Evolutionary conservation across 2,329 filamentous ascomycete genomes (phyloP).

Genomic region (Cephalotrichum gorgonifer): DNA sequence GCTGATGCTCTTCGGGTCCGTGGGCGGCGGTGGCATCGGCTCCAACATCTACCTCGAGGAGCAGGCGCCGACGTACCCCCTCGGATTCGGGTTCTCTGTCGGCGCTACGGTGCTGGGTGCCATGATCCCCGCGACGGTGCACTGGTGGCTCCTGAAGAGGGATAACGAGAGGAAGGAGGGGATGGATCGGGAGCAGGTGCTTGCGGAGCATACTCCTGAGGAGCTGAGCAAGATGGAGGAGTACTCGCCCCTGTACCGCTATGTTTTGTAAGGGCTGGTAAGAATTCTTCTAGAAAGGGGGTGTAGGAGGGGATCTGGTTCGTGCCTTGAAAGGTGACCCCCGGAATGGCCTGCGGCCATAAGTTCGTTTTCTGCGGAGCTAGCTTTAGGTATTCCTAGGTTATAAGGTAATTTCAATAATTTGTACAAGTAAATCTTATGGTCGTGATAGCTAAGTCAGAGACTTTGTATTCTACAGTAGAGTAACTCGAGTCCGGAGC

Average conservation of each 20-base stretch:
- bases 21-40: slow-evolving; percentile 8
- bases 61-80: slow-evolving; percentile 5
- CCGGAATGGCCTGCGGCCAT: too few relatives aligned
- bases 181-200: slow-evolving; percentile 4
- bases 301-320: too few relatives aligned
- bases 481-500: too few relatives aligned
- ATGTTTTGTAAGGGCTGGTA: slow-evolving; percentile 4
- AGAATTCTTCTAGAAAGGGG: too few relatives aligned
- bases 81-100: slow-evolving; percentile 7
- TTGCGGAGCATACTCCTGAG: too few relatives aligned
- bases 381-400: too few relatives aligned
- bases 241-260: slow-evolving; percentile 10
- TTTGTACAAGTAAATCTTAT: too few relatives aligned
- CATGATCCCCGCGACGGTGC: slow-evolving; percentile 6
- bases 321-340: too few relatives aligned
- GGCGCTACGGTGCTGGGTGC: not conserved
- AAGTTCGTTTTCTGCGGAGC: too few relatives aligned
- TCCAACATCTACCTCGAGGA: slow-evolving; percentile 7
- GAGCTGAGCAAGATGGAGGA: slow-evolving; percentile 9
- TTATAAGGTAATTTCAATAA: too few relatives aligned
- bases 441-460: too few relatives aligned
- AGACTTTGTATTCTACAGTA: too few relatives aligned
- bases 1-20: slow-evolving; percentile 4
- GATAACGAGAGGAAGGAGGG: slow-evolving; percentile 8
- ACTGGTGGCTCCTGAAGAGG: slow-evolving; percentile 8